Conservation (phyloP, 169 alveolate species). For the Perkinsus chesapeaki region DNA sequence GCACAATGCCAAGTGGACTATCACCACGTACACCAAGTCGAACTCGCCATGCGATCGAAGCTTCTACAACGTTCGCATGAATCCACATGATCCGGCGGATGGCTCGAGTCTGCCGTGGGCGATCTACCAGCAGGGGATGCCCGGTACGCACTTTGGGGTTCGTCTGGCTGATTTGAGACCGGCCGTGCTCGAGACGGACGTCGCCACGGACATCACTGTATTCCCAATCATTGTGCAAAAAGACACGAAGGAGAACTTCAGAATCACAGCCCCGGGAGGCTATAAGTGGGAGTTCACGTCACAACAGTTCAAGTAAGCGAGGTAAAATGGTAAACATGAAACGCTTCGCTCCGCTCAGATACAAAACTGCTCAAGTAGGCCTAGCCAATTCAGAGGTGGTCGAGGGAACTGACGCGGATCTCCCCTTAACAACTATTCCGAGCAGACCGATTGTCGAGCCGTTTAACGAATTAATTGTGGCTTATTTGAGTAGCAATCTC, state of each 20-base stretch:
- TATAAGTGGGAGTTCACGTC: neutral
- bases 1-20: neutral
- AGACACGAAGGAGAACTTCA: neutral
- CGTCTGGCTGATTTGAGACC: neutral
- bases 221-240: neutral
- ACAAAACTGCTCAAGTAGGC: neutral
- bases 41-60: neutral
- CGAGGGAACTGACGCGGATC: neutral
- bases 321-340: neutral
- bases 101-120: neutral
- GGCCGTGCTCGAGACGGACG: neutral
- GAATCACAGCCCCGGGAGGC: neutral
- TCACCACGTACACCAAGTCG: neutral
- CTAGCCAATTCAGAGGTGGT: neutral
- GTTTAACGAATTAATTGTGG: neutral
- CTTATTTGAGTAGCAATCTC: neutral
- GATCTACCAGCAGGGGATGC: neutral
- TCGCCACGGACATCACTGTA: neutral
- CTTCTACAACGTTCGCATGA: neutral
- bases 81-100: neutral
- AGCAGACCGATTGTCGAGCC: neutral
- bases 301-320: neutral
- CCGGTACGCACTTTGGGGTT: neutral
- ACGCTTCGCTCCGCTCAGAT: conserved; percentile 4
- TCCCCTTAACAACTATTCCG: neutral